Evolutionary conservation across 371 early-diverging fungal species (phyloP).

Genomic region (Paraphysoderma sedebokerense): DNA sequence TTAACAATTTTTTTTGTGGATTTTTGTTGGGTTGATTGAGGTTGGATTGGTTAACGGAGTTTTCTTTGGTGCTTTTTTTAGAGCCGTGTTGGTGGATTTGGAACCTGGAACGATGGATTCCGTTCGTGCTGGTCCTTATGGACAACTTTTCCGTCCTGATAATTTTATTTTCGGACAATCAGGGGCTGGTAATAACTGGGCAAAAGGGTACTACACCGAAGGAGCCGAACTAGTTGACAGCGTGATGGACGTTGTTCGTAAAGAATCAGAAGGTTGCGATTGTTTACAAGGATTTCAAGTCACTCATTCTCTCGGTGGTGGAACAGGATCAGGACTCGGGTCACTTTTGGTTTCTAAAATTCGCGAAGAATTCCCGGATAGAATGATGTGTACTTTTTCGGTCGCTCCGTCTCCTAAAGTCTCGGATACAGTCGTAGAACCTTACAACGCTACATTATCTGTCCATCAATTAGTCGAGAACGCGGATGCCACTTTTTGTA

Average conservation of each 20-base stretch:
- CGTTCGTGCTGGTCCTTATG: constrained; percentile 34
- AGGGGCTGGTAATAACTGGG: constrained; percentile 91
- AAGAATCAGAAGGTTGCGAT: constrained; percentile 76
- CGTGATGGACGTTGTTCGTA: constrained; percentile 76
- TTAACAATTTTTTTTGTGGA: background rate
- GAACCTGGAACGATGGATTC: constrained; percentile 73
- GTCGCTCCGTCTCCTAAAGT: constrained; percentile 90
- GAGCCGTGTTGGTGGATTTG: constrained; percentile 58
- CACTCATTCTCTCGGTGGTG: constrained; percentile 80
- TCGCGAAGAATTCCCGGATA: constrained; percentile 83
- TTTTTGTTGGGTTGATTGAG: background rate
- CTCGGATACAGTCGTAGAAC: constrained; percentile 86
- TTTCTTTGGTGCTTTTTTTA: constrained; percentile 23
- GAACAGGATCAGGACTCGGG: constrained; percentile 82
- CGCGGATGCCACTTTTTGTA: constrained; percentile 94
- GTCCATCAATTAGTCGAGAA: constrained; percentile 82
- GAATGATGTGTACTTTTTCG: constrained; percentile 88
- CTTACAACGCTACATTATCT: constrained; percentile 80
- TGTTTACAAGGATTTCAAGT: constrained; percentile 83
- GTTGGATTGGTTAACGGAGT: background rate
- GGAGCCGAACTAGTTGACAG: constrained; percentile 77
- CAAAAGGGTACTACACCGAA: constrained; percentile 86
- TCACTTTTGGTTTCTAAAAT: constrained; percentile 77
- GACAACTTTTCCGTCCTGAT: constrained; percentile 72
- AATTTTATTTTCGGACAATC: constrained; percentile 73